Conservation (phyloP, 352 stramenopile species). For the Phytophthora podocarpi region DNA sequence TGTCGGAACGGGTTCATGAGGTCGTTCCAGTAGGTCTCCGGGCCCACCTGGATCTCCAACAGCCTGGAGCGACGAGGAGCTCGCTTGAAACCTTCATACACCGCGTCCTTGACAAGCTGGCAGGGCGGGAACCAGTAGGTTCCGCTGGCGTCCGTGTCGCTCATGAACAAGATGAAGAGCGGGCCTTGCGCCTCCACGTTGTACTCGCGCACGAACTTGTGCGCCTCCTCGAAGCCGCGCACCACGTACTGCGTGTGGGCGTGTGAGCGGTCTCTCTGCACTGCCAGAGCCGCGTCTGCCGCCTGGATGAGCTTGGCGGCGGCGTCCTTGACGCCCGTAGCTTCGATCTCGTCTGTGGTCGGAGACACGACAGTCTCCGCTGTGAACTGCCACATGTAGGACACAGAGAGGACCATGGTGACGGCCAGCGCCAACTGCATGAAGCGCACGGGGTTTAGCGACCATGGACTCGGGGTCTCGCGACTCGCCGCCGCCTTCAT, state of each 20-base stretch:
- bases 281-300: slow-evolving; percentile 24
- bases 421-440: slow-evolving; percentile 68
- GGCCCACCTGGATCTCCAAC: slow-evolving; percentile 72
- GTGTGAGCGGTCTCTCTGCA: slow-evolving; percentile 45
- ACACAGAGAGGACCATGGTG: slow-evolving; percentile 64
- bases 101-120: slow-evolving; percentile 56
- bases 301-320: slow-evolving; percentile 23
- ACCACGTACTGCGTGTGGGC: slow-evolving; percentile 67
- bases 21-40: slow-evolving; percentile 67
- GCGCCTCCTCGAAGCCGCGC: slow-evolving; percentile 68
- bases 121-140: slow-evolving; percentile 84
- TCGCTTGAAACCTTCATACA: slow-evolving; percentile 64
- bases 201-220: slow-evolving; percentile 83
- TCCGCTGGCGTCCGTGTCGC: slow-evolving; percentile 65
- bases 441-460: slow-evolving; percentile 61
- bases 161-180: slow-evolving; percentile 82
- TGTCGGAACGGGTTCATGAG: slow-evolving; percentile 77
- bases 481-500: slow-evolving; percentile 25
- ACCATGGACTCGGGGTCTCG: slow-evolving; percentile 14
- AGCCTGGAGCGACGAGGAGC: slow-evolving; percentile 65
- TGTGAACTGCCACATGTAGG: slow-evolving; percentile 79
- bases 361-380: slow-evolving; percentile 38
- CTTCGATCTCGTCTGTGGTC: slow-evolving; percentile 17
- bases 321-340: slow-evolving; percentile 27
- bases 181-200: slow-evolving; percentile 62